Evolutionary conservation across 2,329 filamentous ascomycete genomes (phyloP), one percentile per base, ranked within the genome.

Genomic region (Polychaeton citri): DNA sequence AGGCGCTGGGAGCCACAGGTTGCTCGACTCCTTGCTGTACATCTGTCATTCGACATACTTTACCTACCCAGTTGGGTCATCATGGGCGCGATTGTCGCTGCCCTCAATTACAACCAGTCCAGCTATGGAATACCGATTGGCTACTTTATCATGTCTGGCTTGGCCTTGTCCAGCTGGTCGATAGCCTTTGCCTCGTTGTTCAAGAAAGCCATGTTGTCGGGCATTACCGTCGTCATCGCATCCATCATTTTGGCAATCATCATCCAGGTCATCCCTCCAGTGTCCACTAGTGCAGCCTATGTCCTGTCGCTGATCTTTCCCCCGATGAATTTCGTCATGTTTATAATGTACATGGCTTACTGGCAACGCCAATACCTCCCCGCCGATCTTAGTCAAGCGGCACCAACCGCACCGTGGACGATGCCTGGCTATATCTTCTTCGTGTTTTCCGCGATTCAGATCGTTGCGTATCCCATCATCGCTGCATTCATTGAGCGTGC

Each of bases 1-100:
- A 69, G 69, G 30, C 66, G 72, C 19, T 90, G 82, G 81, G 69
- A 83, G 50, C 74, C 79, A 8, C 81, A 87, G 57, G 72, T 74
- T 16, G 78, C 80, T 2, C 72, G 86, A 12, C 68, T 92, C 15
- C 52, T 86, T 6, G 77, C 85, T 0, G 79, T 84, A 43, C 83
- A 92, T 53, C 52, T 88, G 15, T 74, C 84, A 1, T 88, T 93
- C 48, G 76, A 81, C 38, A 53, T 81, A 4, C 68, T 92, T 20
- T 93, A 93, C 37, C 50, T 80, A 3, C 83, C 84, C 0, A 81
- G 78, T 2, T 93, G 85, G 84, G 68, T 92, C 26, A 64, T 87
- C 37, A 80, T 79, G 48, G 78, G 74, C 4, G 52, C 81, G 21
- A 74, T 88, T 17, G 66, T 86, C 19, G 66, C 87, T 32, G 57